phyloP scores from a whole-genome alignment of 1,139 yeast genomes.

The Debaryomyces subglobosus region DNA sequence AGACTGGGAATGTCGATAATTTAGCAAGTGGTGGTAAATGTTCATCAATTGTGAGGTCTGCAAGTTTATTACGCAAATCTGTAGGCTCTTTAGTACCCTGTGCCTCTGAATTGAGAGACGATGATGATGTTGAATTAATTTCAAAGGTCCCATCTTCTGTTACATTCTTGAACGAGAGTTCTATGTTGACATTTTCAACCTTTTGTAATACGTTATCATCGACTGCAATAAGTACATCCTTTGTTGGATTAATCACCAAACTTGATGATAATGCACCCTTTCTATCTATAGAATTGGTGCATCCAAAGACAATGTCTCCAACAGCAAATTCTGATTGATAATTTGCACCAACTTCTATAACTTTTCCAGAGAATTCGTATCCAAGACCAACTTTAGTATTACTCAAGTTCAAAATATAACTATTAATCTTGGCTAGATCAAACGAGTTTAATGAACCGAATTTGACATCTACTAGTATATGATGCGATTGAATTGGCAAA shows the following conservation, averaged over 20 bases:
- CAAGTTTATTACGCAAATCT: not conserved
- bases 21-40: conserved; percentile 39
- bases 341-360: conserved; percentile 36
- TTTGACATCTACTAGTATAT: conserved; percentile 41
- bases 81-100: not conserved
- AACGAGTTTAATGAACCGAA: conserved; percentile 43
- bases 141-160: conserved; percentile 17
- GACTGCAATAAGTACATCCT: conserved; percentile 35
- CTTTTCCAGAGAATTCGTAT: conserved; percentile 43
- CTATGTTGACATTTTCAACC: conserved; percentile 23
- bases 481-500: conserved; percentile 36
- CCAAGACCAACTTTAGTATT: conserved; percentile 46
- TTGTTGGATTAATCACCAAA: conserved; percentile 35
- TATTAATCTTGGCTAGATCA: conserved; percentile 43
- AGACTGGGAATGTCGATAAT: conserved; percentile 36
- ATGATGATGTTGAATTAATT: conserved; percentile 16
- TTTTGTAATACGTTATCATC: conserved; percentile 27
- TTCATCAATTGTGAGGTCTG: conserved; percentile 10
- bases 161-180: conserved; percentile 15
- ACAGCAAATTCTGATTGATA: conserved; percentile 24
- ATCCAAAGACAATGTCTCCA: conserved; percentile 44
- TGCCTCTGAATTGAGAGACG: conserved; percentile 1
- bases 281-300: conserved; percentile 35
- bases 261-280: conserved; percentile 45
- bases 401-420: conserved; percentile 40